Evolutionary conservation across 371 early-diverging fungal genomes (phyloP).

Genomic region (Mucor ambiguus): DNA sequence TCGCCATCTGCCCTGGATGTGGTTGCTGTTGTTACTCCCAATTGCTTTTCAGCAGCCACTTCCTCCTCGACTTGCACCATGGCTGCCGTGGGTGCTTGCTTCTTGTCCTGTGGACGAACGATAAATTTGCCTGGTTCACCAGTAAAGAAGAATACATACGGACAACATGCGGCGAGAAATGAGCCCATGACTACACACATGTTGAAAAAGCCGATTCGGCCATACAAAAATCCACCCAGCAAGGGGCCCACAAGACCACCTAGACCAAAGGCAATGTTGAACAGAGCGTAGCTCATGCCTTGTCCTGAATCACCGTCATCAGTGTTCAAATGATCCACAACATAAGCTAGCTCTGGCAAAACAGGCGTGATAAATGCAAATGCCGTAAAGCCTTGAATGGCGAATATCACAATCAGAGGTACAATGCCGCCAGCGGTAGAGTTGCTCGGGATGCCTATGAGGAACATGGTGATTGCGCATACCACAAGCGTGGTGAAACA

Average conservation of each 20-base stretch:
- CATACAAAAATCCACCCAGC: constrained; percentile 23
- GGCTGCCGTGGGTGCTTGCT: not conserved
- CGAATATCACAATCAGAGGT: constrained; percentile 37
- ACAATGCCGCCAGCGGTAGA: constrained; percentile 38
- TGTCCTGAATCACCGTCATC: constrained; percentile 46
- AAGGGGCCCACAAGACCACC: constrained; percentile 34
- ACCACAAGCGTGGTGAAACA: constrained; percentile 29
- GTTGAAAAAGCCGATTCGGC: constrained; percentile 23
- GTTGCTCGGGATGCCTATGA: constrained; percentile 41
- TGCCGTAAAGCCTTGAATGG: constrained; percentile 47
- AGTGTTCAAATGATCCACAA: constrained; percentile 34
- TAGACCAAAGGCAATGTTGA: constrained; percentile 55
- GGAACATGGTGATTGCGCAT: constrained; percentile 29
- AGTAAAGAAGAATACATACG: constrained; percentile 30
- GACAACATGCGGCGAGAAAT: constrained; percentile 29
- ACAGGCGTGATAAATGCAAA: constrained; percentile 46
- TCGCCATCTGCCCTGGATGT: not conserved
- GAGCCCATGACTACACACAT: constrained; percentile 22
- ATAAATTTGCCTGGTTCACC: constrained; percentile 24
- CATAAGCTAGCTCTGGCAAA: constrained; percentile 49
- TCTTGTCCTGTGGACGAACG: constrained; percentile 9
- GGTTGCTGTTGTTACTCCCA: not conserved
- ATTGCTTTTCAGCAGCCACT: not conserved
- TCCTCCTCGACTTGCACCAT: constrained; percentile 1
- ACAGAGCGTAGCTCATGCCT: constrained; percentile 51